Conservation (phyloP, 805 yeast genomes). For the Starmerella bombicola region DNA sequence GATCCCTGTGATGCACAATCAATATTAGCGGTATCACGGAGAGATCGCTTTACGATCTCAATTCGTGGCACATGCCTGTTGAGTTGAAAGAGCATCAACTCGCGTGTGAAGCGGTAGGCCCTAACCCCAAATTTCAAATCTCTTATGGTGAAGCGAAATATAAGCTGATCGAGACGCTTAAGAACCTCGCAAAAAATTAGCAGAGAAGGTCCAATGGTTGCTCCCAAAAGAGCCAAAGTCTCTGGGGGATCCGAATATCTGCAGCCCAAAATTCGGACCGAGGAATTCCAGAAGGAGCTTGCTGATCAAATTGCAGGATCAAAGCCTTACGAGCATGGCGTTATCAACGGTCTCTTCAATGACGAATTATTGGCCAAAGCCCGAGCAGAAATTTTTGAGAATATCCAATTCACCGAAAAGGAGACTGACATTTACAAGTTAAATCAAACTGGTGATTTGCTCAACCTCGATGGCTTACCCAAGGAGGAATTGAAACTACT, state of each 20-base stretch:
- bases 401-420: slow-evolving; percentile 82
- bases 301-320: slow-evolving; percentile 37
- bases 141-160: neutral
- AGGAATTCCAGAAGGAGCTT: slow-evolving; percentile 13
- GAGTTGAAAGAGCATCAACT: too few relatives aligned
- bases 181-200: too few relatives aligned
- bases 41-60: too few relatives aligned
- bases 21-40: too few relatives aligned
- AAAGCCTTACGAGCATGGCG: slow-evolving; percentile 84
- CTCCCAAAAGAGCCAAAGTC: slow-evolving; percentile 2
- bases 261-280: slow-evolving; percentile 9
- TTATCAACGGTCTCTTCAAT: slow-evolving; percentile 57
- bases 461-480: slow-evolving; percentile 77
- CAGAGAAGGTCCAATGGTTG: slow-evolving; percentile 4
- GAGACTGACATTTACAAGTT: slow-evolving; percentile 97
- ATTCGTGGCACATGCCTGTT: too few relatives aligned
- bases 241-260: slow-evolving; percentile 5
- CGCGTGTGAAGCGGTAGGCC: slow-evolving; percentile 1
- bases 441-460: slow-evolving; percentile 72
- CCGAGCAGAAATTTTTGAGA: slow-evolving; percentile 66
- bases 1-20: too few relatives aligned
- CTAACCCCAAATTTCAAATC: slow-evolving; percentile 1
- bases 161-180: too few relatives aligned
- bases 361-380: slow-evolving; percentile 68
- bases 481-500: slow-evolving; percentile 59